Evolutionary conservation across 2,329 filamentous ascomycete genomes (phyloP).

Genomic region (Westerdykella sp.): DNA sequence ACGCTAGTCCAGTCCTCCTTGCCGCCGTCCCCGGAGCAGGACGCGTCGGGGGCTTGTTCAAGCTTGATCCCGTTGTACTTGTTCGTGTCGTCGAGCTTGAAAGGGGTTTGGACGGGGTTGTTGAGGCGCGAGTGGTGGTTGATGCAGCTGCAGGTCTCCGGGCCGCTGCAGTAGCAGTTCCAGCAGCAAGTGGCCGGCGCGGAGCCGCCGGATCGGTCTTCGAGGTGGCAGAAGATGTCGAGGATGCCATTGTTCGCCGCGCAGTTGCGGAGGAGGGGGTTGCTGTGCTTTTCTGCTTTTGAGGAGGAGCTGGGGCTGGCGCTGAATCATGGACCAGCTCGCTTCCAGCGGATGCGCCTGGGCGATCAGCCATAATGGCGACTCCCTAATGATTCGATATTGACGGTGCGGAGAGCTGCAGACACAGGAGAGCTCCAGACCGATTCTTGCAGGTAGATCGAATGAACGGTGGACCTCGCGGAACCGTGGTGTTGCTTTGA

Average conservation of each 20-base stretch:
- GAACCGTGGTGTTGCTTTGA: too few species aligned
- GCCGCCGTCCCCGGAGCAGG: constrained; percentile 20
- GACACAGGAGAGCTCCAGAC: too few species aligned
- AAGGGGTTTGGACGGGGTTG: constrained; percentile 23
- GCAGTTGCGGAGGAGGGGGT: constrained; percentile 22
- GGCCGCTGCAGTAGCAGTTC: constrained; percentile 12
- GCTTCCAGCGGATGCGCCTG: constrained; percentile 4
- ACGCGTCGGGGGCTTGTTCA: constrained; percentile 35
- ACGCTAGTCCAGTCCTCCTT: constrained; percentile 17
- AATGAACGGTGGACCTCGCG: too few species aligned
- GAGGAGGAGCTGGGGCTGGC: constrained; percentile 2
- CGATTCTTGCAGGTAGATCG: too few species aligned
- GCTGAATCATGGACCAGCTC: background rate
- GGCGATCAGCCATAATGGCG: too few species aligned
- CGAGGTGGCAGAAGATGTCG: constrained; percentile 18
- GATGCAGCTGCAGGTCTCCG: constrained; percentile 20
- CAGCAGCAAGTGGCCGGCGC: constrained; percentile 19
- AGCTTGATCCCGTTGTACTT: constrained; percentile 20
- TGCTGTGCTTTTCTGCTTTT: constrained; percentile 6
- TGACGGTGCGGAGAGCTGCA: too few species aligned
- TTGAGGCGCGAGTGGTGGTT: constrained; percentile 14
- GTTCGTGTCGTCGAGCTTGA: constrained; percentile 22
- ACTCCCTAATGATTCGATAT: too few species aligned
- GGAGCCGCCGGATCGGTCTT: constrained; percentile 24
- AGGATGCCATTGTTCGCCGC: constrained; percentile 31